Evolutionary conservation across 176 grass and related monocot genomes (phyloP), one percentile per base, ranked within the genome.

Genomic region (Stipa capillata): DNA sequence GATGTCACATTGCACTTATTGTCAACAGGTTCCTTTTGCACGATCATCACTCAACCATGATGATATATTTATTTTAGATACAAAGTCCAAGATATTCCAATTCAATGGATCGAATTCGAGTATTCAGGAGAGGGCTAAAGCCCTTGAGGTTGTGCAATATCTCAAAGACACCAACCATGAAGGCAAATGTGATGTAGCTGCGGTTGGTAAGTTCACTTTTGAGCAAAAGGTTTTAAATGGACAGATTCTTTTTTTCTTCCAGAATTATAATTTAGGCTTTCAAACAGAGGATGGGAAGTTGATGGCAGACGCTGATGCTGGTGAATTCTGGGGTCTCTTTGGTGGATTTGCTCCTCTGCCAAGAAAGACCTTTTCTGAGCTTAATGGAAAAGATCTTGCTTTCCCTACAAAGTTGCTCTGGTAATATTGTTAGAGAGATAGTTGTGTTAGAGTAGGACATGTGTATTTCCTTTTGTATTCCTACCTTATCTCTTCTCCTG

Each of bases 111-210:
- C 92, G 1, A 93, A 95, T 83, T 95, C 96, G 72, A 95, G 88
- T 83, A 99, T 99, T 86, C 96, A 99, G 84, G 96, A 99, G 84
- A 90, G 96, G 83, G 96, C 96, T 76, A 99, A 99, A 93, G 92
- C 96, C 84, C 92, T 99, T 31, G 92, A 99, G 80, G 96, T 99
- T 76, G 96, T 99, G 28, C 92, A 99, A 63, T 95, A 95, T 83
- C 85, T 99, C 42, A 99, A 99, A 93, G 92, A 99, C 64, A 89
- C 88, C 17, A 93, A 93, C 66, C 96, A 99, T 89, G 92, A 95
- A 39, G 92, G 92, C 8, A 99, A 91, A 79, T 95, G 96, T 56
- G 96, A 89, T 48, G 90, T 99, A 69, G 92, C 84, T 31, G 90
- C 88, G 39, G 96, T 99, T 83, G 96, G 92, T 99, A 95, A 88